Base-by-base conservation (phyloP, 1,284 basidiomycete species). In the Ceratobasidium sp. region DNA sequence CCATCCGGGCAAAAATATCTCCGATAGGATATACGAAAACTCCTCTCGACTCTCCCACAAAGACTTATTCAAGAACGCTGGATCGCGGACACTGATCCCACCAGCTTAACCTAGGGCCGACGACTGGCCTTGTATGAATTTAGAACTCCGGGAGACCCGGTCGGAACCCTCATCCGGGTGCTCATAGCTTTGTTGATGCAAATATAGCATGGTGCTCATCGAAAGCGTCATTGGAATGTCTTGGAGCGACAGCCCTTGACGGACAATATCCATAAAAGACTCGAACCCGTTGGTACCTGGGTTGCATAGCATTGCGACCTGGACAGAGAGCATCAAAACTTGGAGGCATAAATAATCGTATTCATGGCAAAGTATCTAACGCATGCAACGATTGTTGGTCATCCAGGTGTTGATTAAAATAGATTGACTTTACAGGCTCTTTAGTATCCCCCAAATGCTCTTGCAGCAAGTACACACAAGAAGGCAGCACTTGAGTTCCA, bases 321-420 rank as follows among this genome's bases (percentile, higher is more conserved):
- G 60, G 30, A 62, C 21, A 4, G 45, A 34, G 43, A 62, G 45
- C 0, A 62, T 28, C 2, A 62, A 28, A 3, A 62, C 43, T 34
- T 62, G 60, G 43, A 62, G 28, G 60, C 60, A 62, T 18, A 46
- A 23, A 28, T 48, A 62, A 14, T 45, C 60, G 30, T 62, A 62
- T 34, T 62, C 60, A 28, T 62, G 48, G n/a, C 16, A 62, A 2
- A 62, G 30, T 26, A 48, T 30, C 60, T 62, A 45, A n/a, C 18
- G 16, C 45, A 26, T 28, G 6, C 52, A 16, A 43, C n/a, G 18
- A 18, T 34, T n/a, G 4, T 48, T 62, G 14, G 41, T n/a, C 26
- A 62, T 21, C 23, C 14, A 21, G 16, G n/a, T 12, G 45, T 18
- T 3, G 8, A 14, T 21, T n/a, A 16, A 21, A 26, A 18, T 43